A percentile compares a stretch with the other conserved stretches of the same genome.
Evolutionary conservation across 2,329 filamentous ascomycete species (phyloP).

Genomic region (Cercospora zeae-maydis): DNA sequence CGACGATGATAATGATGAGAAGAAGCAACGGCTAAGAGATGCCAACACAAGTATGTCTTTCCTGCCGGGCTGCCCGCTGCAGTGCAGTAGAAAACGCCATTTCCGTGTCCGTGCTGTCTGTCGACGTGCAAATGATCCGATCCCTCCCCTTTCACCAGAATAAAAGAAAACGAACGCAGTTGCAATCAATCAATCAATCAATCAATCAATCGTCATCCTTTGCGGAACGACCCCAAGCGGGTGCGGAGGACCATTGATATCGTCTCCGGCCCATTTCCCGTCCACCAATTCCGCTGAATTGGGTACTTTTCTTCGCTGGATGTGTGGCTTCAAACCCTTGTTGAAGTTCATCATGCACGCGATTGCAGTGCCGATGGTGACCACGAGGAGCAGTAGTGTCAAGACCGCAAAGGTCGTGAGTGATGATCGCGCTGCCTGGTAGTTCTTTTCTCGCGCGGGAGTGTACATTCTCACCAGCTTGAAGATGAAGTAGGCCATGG

Average conservation of each 20-base stretch:
- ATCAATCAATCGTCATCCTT: constrained; percentile 48
- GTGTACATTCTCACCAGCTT: constrained; percentile 94
- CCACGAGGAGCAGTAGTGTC: constrained; percentile 80
- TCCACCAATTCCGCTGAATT: constrained; percentile 19
- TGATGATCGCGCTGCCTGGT: constrained; percentile 75
- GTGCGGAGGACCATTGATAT: constrained; percentile 29
- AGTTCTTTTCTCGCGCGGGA: constrained; percentile 52
- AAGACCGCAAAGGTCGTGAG: constrained; percentile 92
- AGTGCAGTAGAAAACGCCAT: not conserved
- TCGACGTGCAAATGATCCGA: not conserved
- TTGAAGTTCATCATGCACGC: constrained; percentile 89
- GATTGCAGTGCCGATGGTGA: constrained; percentile 83
- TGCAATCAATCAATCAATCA: constrained; percentile 21
- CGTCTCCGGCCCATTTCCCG: constrained; percentile 25
- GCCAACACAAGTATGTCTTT: not conserved
- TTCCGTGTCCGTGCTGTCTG: not conserved
- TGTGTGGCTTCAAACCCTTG: constrained; percentile 81
- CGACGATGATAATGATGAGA: too few relatives aligned
- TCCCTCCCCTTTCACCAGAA: not conserved
- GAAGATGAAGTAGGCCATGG: constrained; percentile 93
- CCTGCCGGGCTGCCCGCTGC: not conserved
- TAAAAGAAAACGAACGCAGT: not conserved
- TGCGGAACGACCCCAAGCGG: constrained; percentile 32
- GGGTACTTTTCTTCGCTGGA: constrained; percentile 47
- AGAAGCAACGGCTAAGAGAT: not conserved